These are phyloP conservation scores for Periglandula ipomoeae DNA, from an alignment of 2,329 filamentous ascomycete genomes.

Conservation along the genomic window DNA sequence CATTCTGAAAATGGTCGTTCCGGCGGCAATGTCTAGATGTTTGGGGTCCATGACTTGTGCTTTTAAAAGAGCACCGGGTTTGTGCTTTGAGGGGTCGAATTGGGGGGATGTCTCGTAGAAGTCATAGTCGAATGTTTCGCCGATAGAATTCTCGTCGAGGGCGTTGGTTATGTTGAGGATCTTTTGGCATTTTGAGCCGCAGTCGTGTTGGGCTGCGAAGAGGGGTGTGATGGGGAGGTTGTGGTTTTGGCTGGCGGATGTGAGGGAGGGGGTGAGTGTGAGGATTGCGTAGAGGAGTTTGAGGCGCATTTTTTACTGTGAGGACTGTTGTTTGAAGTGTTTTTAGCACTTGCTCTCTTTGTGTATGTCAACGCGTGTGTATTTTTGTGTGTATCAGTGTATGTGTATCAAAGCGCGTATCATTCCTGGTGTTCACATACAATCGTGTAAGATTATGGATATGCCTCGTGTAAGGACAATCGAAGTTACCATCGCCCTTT, in stretches of 20 bases:
- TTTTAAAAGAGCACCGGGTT: slow-evolving; percentile 4
- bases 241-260: background rate
- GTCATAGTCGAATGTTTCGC: slow-evolving; percentile 1
- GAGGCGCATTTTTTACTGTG: background rate
- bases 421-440: no score
- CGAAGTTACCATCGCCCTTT: no score
- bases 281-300: background rate
- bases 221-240: slow-evolving; percentile 4
- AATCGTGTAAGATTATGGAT: no score
- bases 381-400: no score
- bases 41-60: background rate
- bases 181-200: slow-evolving; percentile 6
- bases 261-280: background rate
- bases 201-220: slow-evolving; percentile 5
- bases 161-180: slow-evolving; percentile 4
- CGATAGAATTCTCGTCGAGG: background rate
- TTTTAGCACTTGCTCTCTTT: no score
- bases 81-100: background rate
- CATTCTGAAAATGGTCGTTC: background rate
- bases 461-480: no score
- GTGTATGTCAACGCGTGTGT: no score
- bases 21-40: background rate
- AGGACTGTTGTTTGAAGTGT: no score
- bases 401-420: no score
- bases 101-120: slow-evolving; percentile 5